A percentile compares a stretch with the other conserved stretches of the same genome.
Evolutionary conservation across 2,329 filamentous ascomycete species (phyloP).

Genomic region (Colletotrichum orchidophilum): DNA sequence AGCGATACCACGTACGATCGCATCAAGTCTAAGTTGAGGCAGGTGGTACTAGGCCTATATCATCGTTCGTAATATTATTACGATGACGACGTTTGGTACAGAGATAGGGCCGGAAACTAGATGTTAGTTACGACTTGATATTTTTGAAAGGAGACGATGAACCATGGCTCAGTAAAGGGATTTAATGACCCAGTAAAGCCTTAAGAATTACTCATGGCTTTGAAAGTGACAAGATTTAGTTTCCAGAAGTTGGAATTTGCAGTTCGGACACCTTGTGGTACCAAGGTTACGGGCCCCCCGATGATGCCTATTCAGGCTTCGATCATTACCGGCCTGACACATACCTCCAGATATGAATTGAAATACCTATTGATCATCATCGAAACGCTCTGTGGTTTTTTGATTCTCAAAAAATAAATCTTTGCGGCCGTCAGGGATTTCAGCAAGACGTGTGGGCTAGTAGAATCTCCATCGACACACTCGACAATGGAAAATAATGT

Average conservation of each 20-base stretch:
- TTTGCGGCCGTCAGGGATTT: no score
- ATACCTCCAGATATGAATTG: no score
- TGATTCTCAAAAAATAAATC: no score
- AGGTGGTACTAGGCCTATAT: no score
- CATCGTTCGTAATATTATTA: background rate
- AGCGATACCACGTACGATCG: background rate
- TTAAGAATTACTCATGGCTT: background rate
- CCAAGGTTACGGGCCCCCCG: background rate
- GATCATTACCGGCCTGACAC: no score
- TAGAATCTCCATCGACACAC: no score
- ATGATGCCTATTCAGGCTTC: background rate
- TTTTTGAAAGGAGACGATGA: background rate
- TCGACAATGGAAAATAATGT: no score
- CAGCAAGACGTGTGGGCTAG: no score
- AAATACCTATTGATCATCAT: no score
- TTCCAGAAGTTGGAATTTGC: background rate
- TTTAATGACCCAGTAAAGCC: background rate
- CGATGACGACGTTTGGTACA: background rate
- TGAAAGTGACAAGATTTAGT: background rate
- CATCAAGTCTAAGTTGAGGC: background rate
- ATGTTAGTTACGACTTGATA: background rate
- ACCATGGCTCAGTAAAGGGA: background rate
- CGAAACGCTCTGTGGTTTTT: no score
- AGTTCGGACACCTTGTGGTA: background rate
- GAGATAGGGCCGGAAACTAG: background rate